Percentiles rank a stretch among this genome's conserved stretches.
These are phyloP conservation scores for Nematocida parisii DNA, from an alignment of 371 early-diverging fungal species.

Conservation along the genomic window DNA sequence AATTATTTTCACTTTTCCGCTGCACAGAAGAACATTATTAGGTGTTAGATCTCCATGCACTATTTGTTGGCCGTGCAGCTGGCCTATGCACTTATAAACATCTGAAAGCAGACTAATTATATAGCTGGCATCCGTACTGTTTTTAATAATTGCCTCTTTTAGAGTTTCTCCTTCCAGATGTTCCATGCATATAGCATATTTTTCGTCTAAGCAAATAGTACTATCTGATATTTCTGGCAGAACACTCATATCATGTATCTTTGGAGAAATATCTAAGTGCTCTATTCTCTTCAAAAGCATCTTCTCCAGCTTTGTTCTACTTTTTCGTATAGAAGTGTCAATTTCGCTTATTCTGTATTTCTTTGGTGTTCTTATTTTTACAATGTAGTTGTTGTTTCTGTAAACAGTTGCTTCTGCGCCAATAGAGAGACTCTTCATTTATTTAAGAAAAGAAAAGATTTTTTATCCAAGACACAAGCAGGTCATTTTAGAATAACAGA, in stretches of 20 bases:
- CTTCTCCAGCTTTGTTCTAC: slow-evolving; percentile 62
- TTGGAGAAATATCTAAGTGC: slow-evolving; percentile 25
- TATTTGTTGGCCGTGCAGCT: slow-evolving; percentile 79
- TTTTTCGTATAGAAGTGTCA: slow-evolving; percentile 61
- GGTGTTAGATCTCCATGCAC: slow-evolving; percentile 96
- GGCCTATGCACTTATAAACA: slow-evolving; percentile 71
- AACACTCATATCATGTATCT: slow-evolving; percentile 1
- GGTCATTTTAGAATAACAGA: too few species aligned
- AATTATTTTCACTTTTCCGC: slow-evolving; percentile 72
- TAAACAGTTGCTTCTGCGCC: slow-evolving; percentile 69
- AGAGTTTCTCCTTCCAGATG: slow-evolving; percentile 59
- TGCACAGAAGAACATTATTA: slow-evolving; percentile 80
- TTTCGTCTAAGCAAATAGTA: background rate
- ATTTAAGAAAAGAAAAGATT: slow-evolving; percentile 1
- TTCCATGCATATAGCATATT: slow-evolving; percentile 64
- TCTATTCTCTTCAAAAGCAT: slow-evolving; percentile 61
- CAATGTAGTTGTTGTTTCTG: slow-evolving; percentile 32
- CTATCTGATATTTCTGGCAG: background rate
- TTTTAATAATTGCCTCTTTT: slow-evolving; percentile 23
- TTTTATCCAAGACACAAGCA: background rate
- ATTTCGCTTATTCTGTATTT: slow-evolving; percentile 64
- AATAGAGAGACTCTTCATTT: slow-evolving; percentile 15
- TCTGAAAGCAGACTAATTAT: slow-evolving; percentile 25
- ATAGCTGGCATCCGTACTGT: background rate
- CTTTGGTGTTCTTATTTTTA: slow-evolving; percentile 65